Evolutionary conservation across 2,329 filamentous ascomycete genomes (phyloP).

Genomic region (Cercospora beticola): DNA sequence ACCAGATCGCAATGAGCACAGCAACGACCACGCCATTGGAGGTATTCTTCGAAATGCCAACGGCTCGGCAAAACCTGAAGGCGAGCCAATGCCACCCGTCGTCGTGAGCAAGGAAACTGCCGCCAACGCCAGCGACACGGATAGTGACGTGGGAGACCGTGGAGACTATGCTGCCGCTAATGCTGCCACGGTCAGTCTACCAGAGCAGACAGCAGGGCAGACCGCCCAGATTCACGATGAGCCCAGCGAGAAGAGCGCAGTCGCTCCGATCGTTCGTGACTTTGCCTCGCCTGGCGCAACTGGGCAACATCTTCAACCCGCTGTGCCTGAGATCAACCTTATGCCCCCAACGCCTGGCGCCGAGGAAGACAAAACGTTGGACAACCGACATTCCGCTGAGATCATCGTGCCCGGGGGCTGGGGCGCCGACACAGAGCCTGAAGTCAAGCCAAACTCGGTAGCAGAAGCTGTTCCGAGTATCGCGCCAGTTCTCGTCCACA

Average conservation of each 20-base stretch:
- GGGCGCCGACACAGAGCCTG: conserved; percentile 22
- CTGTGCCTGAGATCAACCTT: conserved; percentile 36
- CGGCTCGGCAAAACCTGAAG: conserved; percentile 40
- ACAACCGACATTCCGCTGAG: conserved; percentile 25
- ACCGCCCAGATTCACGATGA: conserved; percentile 5
- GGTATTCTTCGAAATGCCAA: conserved; percentile 56
- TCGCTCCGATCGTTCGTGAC: conserved; percentile 26
- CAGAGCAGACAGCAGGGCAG: conserved; percentile 14
- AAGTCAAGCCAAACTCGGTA: conserved; percentile 13
- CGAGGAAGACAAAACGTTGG: conserved; percentile 30
- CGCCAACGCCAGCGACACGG: conserved; percentile 56
- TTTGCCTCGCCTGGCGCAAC: conserved; percentile 22
- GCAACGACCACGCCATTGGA: conserved; percentile 61
- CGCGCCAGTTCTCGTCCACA: conserved; percentile 19
- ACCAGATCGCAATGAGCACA: conserved; percentile 49
- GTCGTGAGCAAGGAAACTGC: conserved; percentile 68
- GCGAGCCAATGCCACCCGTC: conserved; percentile 68
- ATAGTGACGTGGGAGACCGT: conserved; percentile 8
- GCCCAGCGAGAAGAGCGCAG: conserved; percentile 7
- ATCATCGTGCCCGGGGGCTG: conserved; percentile 34
- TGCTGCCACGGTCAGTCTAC: conserved; percentile 15
- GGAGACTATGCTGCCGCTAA: conserved; percentile 3
- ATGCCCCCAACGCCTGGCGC: conserved; percentile 39
- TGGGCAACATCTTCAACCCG: conserved; percentile 17
- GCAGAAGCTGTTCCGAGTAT: conserved; percentile 3